Conservation (phyloP, 1,139 yeast genomes). For the Candida buenavistaensis region DNA sequence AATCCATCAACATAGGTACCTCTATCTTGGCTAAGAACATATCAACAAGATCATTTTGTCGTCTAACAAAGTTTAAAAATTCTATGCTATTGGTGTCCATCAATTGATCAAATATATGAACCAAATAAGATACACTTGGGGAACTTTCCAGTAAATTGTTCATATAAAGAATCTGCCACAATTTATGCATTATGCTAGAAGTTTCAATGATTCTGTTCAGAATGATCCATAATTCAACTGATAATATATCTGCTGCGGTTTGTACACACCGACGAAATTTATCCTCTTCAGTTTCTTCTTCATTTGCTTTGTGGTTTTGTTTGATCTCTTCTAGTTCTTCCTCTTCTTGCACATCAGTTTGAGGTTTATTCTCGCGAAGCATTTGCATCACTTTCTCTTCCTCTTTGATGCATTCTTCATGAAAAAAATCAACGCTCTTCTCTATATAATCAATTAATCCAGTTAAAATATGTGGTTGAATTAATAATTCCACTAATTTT, state of each 20-base stretch:
- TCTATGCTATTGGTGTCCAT: conserved; percentile 50
- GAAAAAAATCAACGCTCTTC: conserved; percentile 40
- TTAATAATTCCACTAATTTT: conserved; percentile 41
- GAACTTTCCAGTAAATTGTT: conserved; percentile 40
- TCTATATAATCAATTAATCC: conserved; percentile 41
- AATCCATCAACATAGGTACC: conserved; percentile 58
- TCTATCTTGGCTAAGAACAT: conserved; percentile 55
- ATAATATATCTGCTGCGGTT: conserved; percentile 42
- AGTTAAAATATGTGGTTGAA: conserved; percentile 46
- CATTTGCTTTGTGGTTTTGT: conserved; percentile 3
- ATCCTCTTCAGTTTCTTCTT: conserved; percentile 36
- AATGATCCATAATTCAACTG: conserved; percentile 46
- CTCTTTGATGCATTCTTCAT: conserved; percentile 29
- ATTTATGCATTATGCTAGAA: conserved; percentile 39
- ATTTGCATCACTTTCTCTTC: conserved; percentile 19
- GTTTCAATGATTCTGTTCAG: conserved; percentile 48
- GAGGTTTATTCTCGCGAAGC: conserved; percentile 11
- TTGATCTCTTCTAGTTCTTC: conserved; percentile 15
- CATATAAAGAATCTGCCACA: conserved; percentile 43
- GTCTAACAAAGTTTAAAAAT: conserved; percentile 53
- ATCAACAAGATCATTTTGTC: conserved; percentile 53
- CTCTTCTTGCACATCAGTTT: conserved; percentile 13
- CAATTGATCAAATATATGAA: conserved; percentile 46
- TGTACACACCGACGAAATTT: conserved; percentile 42
- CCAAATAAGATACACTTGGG: conserved; percentile 41